These are phyloP conservation scores for Albophoma yamanashiensis DNA, from an alignment of 2,329 filamentous ascomycete genomes.

Conservation along the genomic window DNA sequence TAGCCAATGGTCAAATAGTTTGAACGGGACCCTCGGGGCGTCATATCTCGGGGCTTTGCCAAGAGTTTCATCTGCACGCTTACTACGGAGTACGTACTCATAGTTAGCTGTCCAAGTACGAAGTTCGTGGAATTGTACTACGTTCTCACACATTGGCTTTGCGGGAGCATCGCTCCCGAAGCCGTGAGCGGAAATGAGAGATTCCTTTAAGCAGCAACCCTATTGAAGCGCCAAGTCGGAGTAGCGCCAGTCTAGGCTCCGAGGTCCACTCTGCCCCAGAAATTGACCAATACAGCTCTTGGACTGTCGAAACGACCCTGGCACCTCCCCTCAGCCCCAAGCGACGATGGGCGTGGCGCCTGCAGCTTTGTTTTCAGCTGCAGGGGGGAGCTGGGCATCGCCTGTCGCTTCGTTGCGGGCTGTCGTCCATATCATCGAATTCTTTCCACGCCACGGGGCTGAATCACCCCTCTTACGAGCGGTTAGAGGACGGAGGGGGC, in stretches of 20 bases:
- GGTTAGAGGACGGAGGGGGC: neutral
- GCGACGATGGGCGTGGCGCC: neutral
- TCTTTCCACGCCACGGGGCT: neutral
- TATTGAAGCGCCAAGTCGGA: neutral
- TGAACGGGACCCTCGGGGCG: too few relatives aligned
- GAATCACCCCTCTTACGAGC: neutral
- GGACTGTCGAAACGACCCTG: neutral
- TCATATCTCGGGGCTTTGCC: too few relatives aligned
- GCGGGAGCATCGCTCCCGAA: too few relatives aligned
- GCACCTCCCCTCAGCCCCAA: neutral
- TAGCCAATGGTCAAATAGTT: too few relatives aligned
- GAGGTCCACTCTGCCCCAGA: neutral
- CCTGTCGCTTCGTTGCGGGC: neutral
- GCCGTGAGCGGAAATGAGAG: neutral
- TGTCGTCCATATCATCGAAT: neutral
- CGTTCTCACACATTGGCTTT: too few relatives aligned
- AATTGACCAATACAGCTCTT: neutral
- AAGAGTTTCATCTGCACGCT: too few relatives aligned
- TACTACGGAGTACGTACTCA: too few relatives aligned
- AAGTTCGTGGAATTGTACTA: too few relatives aligned
- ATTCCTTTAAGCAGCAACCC: neutral
- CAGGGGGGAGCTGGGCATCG: neutral
- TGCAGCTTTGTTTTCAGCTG: neutral
- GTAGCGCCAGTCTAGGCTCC: neutral
- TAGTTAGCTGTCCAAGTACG: too few relatives aligned